Conservation (phyloP, 2,329 filamentous ascomycete species). For the Xylaria polymorpha region DNA sequence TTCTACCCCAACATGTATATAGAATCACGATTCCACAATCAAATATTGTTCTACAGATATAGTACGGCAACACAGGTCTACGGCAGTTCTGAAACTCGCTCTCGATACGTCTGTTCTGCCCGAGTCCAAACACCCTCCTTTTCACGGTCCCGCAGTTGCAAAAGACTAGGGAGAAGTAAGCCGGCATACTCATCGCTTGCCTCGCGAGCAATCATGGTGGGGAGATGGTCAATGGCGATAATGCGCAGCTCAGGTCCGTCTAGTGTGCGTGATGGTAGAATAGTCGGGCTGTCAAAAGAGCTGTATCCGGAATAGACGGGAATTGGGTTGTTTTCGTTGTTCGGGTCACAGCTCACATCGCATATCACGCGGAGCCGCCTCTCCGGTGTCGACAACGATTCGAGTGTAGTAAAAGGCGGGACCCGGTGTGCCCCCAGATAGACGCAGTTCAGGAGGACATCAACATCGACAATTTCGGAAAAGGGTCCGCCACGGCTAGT, state of each 20-base stretch:
- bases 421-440: constrained; percentile 21
- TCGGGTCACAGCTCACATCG: constrained; percentile 25
- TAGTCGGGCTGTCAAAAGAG: constrained; percentile 21
- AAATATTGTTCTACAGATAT: too few species aligned
- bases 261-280: constrained; percentile 7
- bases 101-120: too few species aligned
- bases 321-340: constrained; percentile 27
- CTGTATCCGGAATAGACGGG: constrained; percentile 26
- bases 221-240: constrained; percentile 27
- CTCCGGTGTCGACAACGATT: constrained; percentile 9
- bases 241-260: constrained; percentile 18
- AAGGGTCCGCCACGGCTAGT: constrained; percentile 27
- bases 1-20: too few species aligned
- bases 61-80: too few species aligned
- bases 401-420: constrained; percentile 28
- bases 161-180: too few species aligned
- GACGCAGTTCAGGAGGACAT: constrained; percentile 29
- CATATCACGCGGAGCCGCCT: constrained; percentile 30
- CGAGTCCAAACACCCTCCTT: too few species aligned
- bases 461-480: constrained; percentile 19
- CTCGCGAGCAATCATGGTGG: constrained; percentile 28
- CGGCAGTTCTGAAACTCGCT: too few species aligned
- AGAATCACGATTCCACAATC: too few species aligned
- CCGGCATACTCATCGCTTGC: constrained; percentile 33
- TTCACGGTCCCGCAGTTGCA: too few species aligned